Percentiles rank a stretch among this genome's conserved stretches.
Evolutionary conservation across 345 rosid species (phyloP).

Genomic region (Orychophragmus violaceus): DNA sequence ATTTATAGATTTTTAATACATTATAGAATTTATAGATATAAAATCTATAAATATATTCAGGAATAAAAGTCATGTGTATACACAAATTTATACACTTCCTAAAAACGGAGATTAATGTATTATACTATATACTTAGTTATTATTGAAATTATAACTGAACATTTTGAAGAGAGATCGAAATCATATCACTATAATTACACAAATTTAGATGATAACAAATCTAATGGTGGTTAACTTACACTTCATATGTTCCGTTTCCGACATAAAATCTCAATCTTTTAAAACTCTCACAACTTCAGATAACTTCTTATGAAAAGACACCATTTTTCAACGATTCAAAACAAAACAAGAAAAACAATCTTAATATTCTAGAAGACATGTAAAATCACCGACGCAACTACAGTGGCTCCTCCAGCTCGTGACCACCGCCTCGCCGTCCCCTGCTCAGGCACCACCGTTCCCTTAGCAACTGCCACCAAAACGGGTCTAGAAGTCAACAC

Average conservation of each 20-base stretch:
- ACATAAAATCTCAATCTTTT: background rate
- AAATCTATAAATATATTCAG: too few relatives aligned
- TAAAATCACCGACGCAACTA: slow-evolving; percentile 8
- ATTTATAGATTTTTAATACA: too few relatives aligned
- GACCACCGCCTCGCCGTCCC: slow-evolving; percentile 21
- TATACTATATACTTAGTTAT: background rate
- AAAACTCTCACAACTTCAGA: background rate
- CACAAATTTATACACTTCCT: background rate
- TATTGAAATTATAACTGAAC: background rate
- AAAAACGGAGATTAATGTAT: background rate
- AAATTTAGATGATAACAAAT: background rate
- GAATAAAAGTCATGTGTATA: background rate
- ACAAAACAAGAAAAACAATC: background rate
- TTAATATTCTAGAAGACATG: slow-evolving; percentile 1
- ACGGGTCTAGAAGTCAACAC: slow-evolving; percentile 3
- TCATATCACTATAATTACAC: background rate
- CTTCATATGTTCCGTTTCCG: background rate
- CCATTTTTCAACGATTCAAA: background rate
- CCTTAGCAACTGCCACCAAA: slow-evolving; percentile 2
- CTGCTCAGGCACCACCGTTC: background rate
- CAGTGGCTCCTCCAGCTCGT: background rate
- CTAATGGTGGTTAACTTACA: background rate
- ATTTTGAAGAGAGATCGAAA: background rate
- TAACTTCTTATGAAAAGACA: background rate
- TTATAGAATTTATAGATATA: too few relatives aligned